Conservation (phyloP, 2,329 filamentous ascomycete species). For the Diplodia seriata region DNA sequence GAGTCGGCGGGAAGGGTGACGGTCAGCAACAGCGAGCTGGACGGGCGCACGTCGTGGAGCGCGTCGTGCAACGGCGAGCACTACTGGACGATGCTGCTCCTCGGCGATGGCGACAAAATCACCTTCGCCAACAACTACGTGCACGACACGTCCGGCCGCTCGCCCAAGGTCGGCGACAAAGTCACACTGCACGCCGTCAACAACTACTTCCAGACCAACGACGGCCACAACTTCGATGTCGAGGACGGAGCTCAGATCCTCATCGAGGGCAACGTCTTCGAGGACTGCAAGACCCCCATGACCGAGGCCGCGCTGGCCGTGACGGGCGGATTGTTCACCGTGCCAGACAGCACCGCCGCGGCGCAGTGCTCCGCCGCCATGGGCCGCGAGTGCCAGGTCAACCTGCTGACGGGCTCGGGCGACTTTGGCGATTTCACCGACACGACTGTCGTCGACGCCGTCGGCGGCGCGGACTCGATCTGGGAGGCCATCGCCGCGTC, state of each 20-base stretch:
- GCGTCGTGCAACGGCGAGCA: slow-evolving; percentile 49
- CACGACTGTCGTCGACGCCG: neutral
- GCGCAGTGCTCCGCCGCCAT: slow-evolving; percentile 14
- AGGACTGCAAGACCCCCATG: slow-evolving; percentile 50
- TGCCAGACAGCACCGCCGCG: slow-evolving; percentile 15
- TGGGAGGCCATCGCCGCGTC: slow-evolving; percentile 5
- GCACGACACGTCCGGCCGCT: slow-evolving; percentile 55
- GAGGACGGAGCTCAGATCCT: slow-evolving; percentile 38
- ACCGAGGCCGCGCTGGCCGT: slow-evolving; percentile 42
- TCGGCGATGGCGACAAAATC: slow-evolving; percentile 50
- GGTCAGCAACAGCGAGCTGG: slow-evolving; percentile 57
- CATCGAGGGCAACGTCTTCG: slow-evolving; percentile 57
- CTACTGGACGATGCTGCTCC: slow-evolving; percentile 42
- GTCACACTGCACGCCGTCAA: slow-evolving; percentile 39
- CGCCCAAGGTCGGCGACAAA: slow-evolving; percentile 52
- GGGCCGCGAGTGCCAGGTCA: slow-evolving; percentile 28
- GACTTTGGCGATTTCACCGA: slow-evolving; percentile 31
- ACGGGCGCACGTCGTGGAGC: slow-evolving; percentile 53
- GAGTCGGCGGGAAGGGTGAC: slow-evolving; percentile 43
- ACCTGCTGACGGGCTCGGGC: slow-evolving; percentile 28
- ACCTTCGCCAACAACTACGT: slow-evolving; percentile 56
- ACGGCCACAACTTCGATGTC: slow-evolving; percentile 52
- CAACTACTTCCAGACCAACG: slow-evolving; percentile 49
- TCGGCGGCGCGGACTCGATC: neutral
- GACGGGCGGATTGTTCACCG: slow-evolving; percentile 42